phyloP scores from a whole-genome alignment of 2,329 filamentous ascomycete species.

The Pestalotiopsis sp. region DNA sequence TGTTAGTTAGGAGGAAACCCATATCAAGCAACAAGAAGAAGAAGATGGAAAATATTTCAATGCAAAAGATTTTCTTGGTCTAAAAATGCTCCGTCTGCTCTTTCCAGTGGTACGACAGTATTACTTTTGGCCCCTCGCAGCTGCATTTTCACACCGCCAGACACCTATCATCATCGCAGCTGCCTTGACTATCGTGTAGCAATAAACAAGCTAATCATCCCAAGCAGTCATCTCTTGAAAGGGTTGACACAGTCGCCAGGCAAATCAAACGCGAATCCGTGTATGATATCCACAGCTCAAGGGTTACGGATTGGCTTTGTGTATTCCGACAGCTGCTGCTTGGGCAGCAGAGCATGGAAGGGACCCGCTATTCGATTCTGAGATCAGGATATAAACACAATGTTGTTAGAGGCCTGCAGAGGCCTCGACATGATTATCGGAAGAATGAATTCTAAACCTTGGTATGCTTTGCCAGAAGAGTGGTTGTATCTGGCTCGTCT shows the following conservation, averaged over 20 bases:
- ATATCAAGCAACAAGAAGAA: background rate
- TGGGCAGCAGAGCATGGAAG: background rate
- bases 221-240: background rate
- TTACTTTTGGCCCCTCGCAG: background rate
- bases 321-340: background rate
- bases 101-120: background rate
- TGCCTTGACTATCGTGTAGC: background rate
- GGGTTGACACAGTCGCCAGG: background rate
- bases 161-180: background rate
- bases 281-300: background rate
- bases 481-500: no score
- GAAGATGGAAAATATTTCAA: background rate
- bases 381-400: no score
- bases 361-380: background rate
- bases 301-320: background rate
- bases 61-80: background rate
- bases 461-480: no score
- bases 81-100: background rate
- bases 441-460: no score
- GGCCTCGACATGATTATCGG: no score
- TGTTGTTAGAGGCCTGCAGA: no score
- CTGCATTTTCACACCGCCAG: background rate
- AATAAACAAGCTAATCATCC: background rate
- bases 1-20: no score
- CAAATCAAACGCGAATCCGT: background rate